A percentile compares a stretch with the other conserved stretches of the same genome.
Evolutionary conservation across 768 basidiomycete genomes (phyloP).

Genomic region (Fibroporia radiculosa): DNA sequence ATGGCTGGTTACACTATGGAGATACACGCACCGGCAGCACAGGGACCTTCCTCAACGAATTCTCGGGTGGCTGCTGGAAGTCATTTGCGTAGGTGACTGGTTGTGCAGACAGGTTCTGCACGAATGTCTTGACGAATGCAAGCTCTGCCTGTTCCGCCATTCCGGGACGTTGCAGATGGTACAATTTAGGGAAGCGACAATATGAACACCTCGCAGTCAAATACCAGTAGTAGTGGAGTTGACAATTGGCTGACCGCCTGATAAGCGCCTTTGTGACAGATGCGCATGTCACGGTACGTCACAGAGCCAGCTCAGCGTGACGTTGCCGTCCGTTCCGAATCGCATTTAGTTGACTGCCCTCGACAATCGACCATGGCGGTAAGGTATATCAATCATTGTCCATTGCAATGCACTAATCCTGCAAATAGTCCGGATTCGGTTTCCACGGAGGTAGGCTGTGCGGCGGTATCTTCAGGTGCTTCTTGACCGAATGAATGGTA

Average conservation of each 20-base stretch:
- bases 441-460: slow-evolving; percentile 10
- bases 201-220: too few species aligned
- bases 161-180: too few species aligned
- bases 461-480: neutral
- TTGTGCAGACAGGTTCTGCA: slow-evolving; percentile 57
- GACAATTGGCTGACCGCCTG: too few species aligned
- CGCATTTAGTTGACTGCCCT: slow-evolving; percentile 7
- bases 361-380: slow-evolving; percentile 31
- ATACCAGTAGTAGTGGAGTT: too few species aligned
- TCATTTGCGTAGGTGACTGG: slow-evolving; percentile 65
- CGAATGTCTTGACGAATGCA: slow-evolving; percentile 59
- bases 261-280: too few species aligned
- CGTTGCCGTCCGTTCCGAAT: neutral
- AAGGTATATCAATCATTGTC: slow-evolving; percentile 11
- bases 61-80: slow-evolving; percentile 64
- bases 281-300: too few species aligned
- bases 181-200: too few species aligned
- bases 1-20: neutral
- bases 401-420: neutral
- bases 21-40: slow-evolving; percentile 49
- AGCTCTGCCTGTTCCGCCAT: slow-evolving; percentile 53
- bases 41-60: slow-evolving; percentile 62
- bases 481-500: neutral
- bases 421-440: slow-evolving; percentile 49
- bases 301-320: too few species aligned